Base-by-base conservation (phyloP, 176 grass and related monocot genomes). In the Metroxylon sagu region DNA sequence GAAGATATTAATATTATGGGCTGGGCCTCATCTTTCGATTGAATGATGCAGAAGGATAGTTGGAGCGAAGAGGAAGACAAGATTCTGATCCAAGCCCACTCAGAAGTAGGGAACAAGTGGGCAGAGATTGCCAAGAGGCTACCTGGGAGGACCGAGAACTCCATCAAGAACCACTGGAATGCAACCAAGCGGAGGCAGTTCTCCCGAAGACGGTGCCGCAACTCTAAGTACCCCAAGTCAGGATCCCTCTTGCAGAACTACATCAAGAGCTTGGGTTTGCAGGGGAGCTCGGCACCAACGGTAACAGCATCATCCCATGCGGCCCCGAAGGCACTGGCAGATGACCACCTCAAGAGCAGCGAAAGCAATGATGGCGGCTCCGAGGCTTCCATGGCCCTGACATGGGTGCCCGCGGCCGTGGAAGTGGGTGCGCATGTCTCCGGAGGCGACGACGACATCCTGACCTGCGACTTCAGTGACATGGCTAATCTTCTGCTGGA, bases 161-260 rank as follows among this genome's bases (percentile, higher is more conserved):
- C 93, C 10, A 85, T 98, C 48, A 98, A 98, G 54, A 98, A 98
- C 18, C 93, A 92, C 2, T 92, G 93, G 93, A 98, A 98, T 50
- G 88, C 93, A 49, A 98, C 93, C 3, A 98, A 92, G 56, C 69
- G 93, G 15, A 73, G 84, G 64, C 87, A 89, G 18, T 85, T 98
- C 39, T 76, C 81, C 21, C 52, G 75, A 3, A 71, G 82, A 31
- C 52, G 82, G 26, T 72, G 62, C 59, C 82, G 19, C 18, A 79
- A 60, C 73, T 80, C 73, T 54, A 85, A 77, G 77, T 80, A 70
- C 55, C 57, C 79, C 8, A 78, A 77, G n/a, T 68, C 81, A 59
- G 71, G 80, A 5, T 77, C 76, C 12, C 70, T 98, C 56, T 82
- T 98, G 0, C 87, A 98, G 31, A 77, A 78, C 67, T 98, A 98